phyloP scores from a whole-genome alignment of 306 rosid genomes.

The Malus domestica region DNA sequence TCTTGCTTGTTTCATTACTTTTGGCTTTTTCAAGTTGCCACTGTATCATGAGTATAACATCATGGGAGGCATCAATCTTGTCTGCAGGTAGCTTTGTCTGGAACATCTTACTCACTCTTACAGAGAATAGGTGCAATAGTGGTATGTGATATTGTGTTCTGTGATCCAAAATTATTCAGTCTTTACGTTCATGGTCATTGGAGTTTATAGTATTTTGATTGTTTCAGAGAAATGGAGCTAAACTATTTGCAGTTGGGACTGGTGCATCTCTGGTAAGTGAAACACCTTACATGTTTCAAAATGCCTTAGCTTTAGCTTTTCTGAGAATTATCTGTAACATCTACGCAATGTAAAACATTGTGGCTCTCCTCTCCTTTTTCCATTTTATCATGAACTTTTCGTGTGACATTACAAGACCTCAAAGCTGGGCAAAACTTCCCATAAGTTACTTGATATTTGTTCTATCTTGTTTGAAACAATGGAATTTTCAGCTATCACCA shows the following conservation, averaged over 20 bases:
- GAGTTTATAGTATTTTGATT: not conserved
- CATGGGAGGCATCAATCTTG: not conserved
- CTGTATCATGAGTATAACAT: not conserved
- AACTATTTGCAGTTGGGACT: constrained; percentile 36
- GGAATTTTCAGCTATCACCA: not conserved
- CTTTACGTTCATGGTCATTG: not conserved
- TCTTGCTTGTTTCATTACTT: not conserved
- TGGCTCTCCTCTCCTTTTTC: not conserved
- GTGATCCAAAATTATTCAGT: not conserved
- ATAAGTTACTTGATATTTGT: not conserved
- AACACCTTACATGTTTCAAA: not conserved
- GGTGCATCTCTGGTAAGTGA: constrained; percentile 40
- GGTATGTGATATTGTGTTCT: constrained; percentile 16
- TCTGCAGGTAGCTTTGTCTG: constrained; percentile 41
- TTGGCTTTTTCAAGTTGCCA: not conserved
- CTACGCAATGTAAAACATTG: not conserved
- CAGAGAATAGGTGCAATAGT: constrained; percentile 41
- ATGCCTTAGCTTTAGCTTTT: constrained; percentile 1
- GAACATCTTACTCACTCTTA: constrained; percentile 31
- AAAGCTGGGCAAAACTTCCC: not conserved
- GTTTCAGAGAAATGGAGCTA: constrained; percentile 42
- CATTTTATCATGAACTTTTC: not conserved
- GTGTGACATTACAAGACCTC: not conserved
- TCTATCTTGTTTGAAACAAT: not conserved
- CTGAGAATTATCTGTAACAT: not conserved